A percentile compares a stretch with the other conserved stretches of the same genome.
phyloP scores from a whole-genome alignment of 352 stramenopile species.

The Globisporangium nodosum region DNA sequence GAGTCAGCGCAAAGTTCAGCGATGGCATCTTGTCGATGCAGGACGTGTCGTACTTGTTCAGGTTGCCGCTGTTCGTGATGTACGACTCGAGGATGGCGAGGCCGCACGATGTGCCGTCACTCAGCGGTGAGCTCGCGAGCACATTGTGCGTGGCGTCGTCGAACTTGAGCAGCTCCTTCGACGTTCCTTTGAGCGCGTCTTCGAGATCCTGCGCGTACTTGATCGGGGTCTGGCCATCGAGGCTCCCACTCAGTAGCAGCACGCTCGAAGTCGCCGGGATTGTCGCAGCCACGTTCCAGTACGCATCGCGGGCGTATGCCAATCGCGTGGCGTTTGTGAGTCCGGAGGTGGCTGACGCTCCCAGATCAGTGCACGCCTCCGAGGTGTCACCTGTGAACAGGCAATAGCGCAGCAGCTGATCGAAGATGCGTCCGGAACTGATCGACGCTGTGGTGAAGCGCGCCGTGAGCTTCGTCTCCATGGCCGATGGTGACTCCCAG shows the following conservation, averaged over 20 bases:
- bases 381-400: slow-evolving; percentile 45
- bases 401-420: slow-evolving; percentile 50
- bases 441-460: slow-evolving; percentile 45
- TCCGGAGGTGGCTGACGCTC: slow-evolving; percentile 1
- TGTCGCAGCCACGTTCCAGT: slow-evolving; percentile 23
- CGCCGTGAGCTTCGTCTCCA: slow-evolving; percentile 29
- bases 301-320: slow-evolving; percentile 27
- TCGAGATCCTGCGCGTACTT: slow-evolving; percentile 40
- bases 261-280: slow-evolving; percentile 36
- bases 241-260: slow-evolving; percentile 41
- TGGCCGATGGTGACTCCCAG: slow-evolving; percentile 54
- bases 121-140: slow-evolving; percentile 22
- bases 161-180: slow-evolving; percentile 47
- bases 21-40: slow-evolving; percentile 35
- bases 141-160: slow-evolving; percentile 35
- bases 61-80: slow-evolving; percentile 30
- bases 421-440: slow-evolving; percentile 34
- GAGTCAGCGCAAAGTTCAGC: slow-evolving; percentile 30
- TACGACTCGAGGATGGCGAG: slow-evolving; percentile 58
- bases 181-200: slow-evolving; percentile 23
- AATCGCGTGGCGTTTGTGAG: slow-evolving; percentile 15
- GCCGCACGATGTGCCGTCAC: slow-evolving; percentile 35
- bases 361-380: slow-evolving; percentile 24
- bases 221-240: slow-evolving; percentile 37
- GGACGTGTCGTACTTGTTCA: slow-evolving; percentile 44